A percentile compares a stretch with the other conserved stretches of the same genome.
Evolutionary conservation across 495 filamentous ascomycete genomes (phyloP).

Genomic region (Platismatia glauca): DNA sequence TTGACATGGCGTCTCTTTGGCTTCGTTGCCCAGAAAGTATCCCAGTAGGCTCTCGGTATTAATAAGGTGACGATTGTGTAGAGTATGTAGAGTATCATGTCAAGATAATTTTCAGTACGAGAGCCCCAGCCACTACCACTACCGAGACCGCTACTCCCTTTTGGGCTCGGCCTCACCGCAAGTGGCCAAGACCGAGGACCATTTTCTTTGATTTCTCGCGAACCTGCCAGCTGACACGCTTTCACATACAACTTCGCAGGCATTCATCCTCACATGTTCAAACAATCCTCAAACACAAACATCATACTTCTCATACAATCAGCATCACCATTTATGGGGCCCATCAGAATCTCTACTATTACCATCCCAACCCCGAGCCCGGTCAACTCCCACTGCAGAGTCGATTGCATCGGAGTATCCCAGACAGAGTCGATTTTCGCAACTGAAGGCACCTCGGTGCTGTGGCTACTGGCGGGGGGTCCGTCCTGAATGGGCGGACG

Average conservation of each 20-base stretch:
- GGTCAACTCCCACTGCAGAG: conserved; percentile 1
- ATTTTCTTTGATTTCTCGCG: conserved; percentile 9
- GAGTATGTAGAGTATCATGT: not conserved
- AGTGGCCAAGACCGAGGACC: not conserved
- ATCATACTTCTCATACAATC: not conserved
- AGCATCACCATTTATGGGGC: conserved; percentile 26
- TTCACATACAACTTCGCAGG: conserved; percentile 3
- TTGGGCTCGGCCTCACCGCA: not conserved
- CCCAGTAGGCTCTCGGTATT: no score
- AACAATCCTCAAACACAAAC: not conserved
- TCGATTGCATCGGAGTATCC: conserved; percentile 1
- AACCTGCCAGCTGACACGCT: conserved; percentile 5
- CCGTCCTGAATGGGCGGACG: conserved; percentile 55
- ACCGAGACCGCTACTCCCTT: not conserved
- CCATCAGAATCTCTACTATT: conserved; percentile 6
- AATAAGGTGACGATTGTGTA: not conserved
- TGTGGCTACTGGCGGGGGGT: conserved; percentile 48
- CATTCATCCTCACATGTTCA: not conserved
- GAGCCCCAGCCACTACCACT: no score
- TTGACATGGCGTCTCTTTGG: not conserved
- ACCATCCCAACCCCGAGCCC: conserved; percentile 1
- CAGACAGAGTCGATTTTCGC: not conserved
- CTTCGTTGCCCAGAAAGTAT: not conserved
- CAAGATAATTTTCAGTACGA: not conserved
- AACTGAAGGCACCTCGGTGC: conserved; percentile 24